Percentiles rank a stretch among this genome's conserved stretches.
These are phyloP conservation scores for Aspergillus homomorphus DNA, from an alignment of 495 filamentous ascomycete genomes.

Conservation along the genomic window DNA sequence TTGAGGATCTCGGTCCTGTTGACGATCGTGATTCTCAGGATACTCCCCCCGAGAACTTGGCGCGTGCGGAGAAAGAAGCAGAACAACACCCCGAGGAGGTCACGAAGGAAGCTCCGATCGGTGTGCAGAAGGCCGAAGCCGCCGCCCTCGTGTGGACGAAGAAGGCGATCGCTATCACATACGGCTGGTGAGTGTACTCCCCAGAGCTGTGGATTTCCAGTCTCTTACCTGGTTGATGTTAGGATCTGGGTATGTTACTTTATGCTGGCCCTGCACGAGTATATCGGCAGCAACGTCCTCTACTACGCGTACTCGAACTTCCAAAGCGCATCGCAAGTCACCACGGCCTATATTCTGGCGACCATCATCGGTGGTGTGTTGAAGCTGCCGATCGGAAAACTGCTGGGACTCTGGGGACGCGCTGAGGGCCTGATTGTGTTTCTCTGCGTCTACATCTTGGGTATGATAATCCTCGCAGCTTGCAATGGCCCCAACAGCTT, in stretches of 20 bases:
- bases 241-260: constrained; percentile 48
- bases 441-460: constrained; percentile 36
- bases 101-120: constrained; percentile 31
- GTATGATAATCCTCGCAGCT: constrained; percentile 48
- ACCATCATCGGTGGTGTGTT: constrained; percentile 61
- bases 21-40: background rate
- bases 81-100: constrained; percentile 26
- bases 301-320: constrained; percentile 35
- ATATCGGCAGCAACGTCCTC: constrained; percentile 29
- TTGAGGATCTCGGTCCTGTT: background rate
- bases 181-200: constrained; percentile 36
- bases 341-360: constrained; percentile 35
- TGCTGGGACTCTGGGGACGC: constrained; percentile 65
- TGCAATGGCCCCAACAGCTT: constrained; percentile 47
- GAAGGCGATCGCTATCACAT: constrained; percentile 33
- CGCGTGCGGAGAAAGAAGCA: constrained; percentile 31
- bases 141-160: constrained; percentile 38
- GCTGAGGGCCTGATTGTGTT: constrained; percentile 49
- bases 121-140: constrained; percentile 44
- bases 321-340: constrained; percentile 29
- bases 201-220: background rate
- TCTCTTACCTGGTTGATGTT: background rate
- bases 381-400: constrained; percentile 64
- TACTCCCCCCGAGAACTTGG: constrained; percentile 9
- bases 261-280: constrained; percentile 39